Percentiles rank a stretch among this genome's conserved stretches.
These are phyloP conservation scores for Lactarius akahatsu DNA, from an alignment of 768 basidiomycete genomes.

Conservation along the genomic window DNA sequence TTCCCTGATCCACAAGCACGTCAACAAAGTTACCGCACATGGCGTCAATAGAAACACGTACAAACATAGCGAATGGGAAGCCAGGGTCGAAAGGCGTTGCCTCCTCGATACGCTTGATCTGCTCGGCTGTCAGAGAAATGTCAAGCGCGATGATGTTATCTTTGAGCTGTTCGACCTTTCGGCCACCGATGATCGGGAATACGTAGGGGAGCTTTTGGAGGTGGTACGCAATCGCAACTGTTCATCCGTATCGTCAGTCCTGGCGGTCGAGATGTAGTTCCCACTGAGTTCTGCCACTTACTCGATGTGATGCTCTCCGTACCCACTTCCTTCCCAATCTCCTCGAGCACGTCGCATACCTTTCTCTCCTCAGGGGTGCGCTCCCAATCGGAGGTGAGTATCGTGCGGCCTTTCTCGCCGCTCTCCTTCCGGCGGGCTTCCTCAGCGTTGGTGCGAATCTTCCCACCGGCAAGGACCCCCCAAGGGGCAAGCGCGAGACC, in stretches of 20 bases:
- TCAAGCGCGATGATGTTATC: constrained; percentile 47
- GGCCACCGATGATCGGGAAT: constrained; percentile 47
- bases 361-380: constrained; percentile 38
- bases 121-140: constrained; percentile 42
- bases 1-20: constrained; percentile 4
- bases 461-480: constrained; percentile 42
- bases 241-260: not conserved
- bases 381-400: constrained; percentile 34
- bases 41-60: constrained; percentile 11
- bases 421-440: constrained; percentile 35
- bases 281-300: not conserved
- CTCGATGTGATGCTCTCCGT: constrained; percentile 33
- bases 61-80: constrained; percentile 37
- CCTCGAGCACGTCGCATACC: constrained; percentile 39
- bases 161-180: constrained; percentile 46
- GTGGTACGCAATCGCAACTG: constrained; percentile 49
- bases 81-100: constrained; percentile 43
- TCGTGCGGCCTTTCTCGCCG: constrained; percentile 39
- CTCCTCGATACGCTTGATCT: constrained; percentile 46
- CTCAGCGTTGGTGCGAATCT: constrained; percentile 41
- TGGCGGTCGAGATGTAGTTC: too few species aligned
- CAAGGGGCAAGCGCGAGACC: constrained; percentile 45
- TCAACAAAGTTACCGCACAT: not conserved
- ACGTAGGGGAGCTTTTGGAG: constrained; percentile 49
- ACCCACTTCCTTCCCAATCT: constrained; percentile 43